Base-by-base conservation (phyloP, 331 rosid species). In the Stylosanthes scabra region DNA sequence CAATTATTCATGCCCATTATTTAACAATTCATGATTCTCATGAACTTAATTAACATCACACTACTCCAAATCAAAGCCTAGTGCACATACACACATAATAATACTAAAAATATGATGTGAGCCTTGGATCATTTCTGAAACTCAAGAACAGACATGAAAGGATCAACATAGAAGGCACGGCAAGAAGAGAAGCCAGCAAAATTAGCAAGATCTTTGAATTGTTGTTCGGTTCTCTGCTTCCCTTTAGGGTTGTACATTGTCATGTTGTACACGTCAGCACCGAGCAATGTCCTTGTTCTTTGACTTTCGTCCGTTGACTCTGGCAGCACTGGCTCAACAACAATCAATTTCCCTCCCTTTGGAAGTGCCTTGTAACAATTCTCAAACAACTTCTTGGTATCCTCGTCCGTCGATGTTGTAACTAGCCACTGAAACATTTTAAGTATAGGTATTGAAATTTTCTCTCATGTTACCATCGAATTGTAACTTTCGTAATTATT, bases 331-430 rank as follows among this genome's bases (percentile, higher is more conserved):
- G 60, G 72, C 56, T 67, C 72, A 9, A 60, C 52, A 9, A 27
- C 46, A 10, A 68, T 68, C 73, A 68, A 14, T 37, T 68, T 68
- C 16, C 73, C 62, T 0, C 47, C 2, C 3, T 5, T 11, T 3
- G 62, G 73, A 52, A 51, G 73, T 9, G 62, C 73, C 73, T 51
- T 52, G 4, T 51, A 15, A 52, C 62, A 68, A 15, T 68, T 68
- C 15, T 68, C 7, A 1, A 51, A 14, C 34, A 68, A 29, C 9
- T 9, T 34, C 50, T 10, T 51, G 7, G 34, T 0, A 51, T 68
- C 62, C 50, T 68, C 73, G 16, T 51, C 50, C 4, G 62, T 51
- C 61, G 45, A 68, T 10, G 7, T 2, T 9, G 47, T 13, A 31
- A 68, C 3, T 37, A 20, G 11, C 73, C 73, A 68, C 73, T 68